Base-by-base conservation (phyloP, 2,329 filamentous ascomycete species). In the Trichoderma aggressivum region DNA sequence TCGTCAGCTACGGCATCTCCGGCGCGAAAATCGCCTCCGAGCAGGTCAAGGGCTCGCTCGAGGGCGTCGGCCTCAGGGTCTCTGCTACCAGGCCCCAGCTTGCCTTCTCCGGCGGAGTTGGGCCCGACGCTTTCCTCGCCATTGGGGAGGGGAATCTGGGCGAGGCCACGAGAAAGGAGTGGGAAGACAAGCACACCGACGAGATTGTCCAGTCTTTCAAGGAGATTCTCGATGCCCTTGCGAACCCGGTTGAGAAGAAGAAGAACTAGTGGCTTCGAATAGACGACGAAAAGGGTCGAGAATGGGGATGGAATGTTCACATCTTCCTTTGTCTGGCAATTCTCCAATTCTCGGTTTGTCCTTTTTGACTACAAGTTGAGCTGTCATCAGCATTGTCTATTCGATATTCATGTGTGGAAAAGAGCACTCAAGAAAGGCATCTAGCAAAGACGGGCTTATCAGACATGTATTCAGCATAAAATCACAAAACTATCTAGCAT, bases 1-100 rank as follows among this genome's bases (percentile, higher is more conserved):
- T 89, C 66, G 81, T 90, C 32, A 86, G 81, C 71, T 89, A 89
- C 78, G 87, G 88, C 11, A 82, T 82, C 3, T 8, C 75, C 5
- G 84, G 84, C 39, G 84, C 83, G 30, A 70, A 72, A 28, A 60
- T 16, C 2, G 69, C 69, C 7, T 64, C 69, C 5, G 69, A 64
- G 28, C 61, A 64, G 69, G 61, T 70, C 61, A 65, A 60, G 26
- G 36, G 30, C 1, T 26, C 69, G 8, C 61, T 70, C 3, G 24
- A 28, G 36, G 69, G 69, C 5, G 30, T 70, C 0, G 69, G 69
- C 14, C 61, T 70, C 7, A 47, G 53, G 6, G 61, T 70, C 28
- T 56, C 55, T 24, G 28, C 34, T 11, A 70, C 69, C 10, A 59
- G 60, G n/a, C 60, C 69, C n/a, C 60, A 70, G 36, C 69, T 70